Evolutionary conservation across 1,284 basidiomycete species (phyloP).

Genomic region (Trametes polyzona): DNA sequence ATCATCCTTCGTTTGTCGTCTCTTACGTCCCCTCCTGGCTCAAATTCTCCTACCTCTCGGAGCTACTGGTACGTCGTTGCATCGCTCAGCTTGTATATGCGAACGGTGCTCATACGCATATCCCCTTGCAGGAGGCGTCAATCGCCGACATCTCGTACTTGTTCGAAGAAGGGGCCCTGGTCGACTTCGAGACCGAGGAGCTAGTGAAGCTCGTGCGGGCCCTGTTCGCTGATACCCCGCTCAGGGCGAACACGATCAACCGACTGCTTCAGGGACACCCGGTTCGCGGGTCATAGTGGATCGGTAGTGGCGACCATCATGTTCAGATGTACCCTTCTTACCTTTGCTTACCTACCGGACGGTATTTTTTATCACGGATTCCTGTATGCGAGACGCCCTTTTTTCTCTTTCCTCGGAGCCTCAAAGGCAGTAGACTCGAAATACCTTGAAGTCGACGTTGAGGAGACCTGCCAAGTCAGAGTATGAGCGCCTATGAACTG

Average conservation of each 20-base stretch:
- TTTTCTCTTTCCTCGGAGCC: too few species aligned
- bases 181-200: constrained; percentile 90
- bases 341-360: constrained; percentile 7
- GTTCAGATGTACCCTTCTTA: constrained; percentile 6
- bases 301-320: neutral
- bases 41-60: constrained; percentile 91
- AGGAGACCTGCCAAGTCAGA: too few species aligned
- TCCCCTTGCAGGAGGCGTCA: constrained; percentile 74
- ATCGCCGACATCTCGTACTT: constrained; percentile 93
- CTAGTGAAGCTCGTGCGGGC: constrained; percentile 83
- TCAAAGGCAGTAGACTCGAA: too few species aligned
- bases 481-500: constrained; percentile 2
- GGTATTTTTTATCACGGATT: neutral
- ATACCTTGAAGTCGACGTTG: too few species aligned
- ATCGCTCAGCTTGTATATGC: constrained; percentile 34
- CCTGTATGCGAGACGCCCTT: neutral
- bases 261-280: constrained; percentile 70
- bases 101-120: constrained; percentile 3
- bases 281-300: constrained; percentile 9
- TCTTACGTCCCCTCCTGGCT: constrained; percentile 91
- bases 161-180: constrained; percentile 88
- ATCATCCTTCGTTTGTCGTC: constrained; percentile 72
- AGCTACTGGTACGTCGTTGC: constrained; percentile 72
- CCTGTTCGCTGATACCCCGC: constrained; percentile 89
- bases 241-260: constrained; percentile 80